Evolutionary conservation across 306 rosid species (phyloP).

Genomic region (Heteromeles arbutifolia): DNA sequence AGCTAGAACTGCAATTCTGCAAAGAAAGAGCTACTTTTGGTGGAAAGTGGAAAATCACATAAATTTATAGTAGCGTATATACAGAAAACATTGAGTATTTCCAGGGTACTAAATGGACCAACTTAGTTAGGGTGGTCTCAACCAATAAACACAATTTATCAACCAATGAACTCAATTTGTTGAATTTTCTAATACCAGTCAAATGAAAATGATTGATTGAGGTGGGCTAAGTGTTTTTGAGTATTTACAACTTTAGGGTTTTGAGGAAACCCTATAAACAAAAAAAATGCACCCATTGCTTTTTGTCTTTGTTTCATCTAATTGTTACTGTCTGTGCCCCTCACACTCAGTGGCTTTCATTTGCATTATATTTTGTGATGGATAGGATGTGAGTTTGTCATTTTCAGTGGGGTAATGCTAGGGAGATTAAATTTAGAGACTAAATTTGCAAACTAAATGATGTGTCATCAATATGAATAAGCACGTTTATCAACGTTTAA

Average conservation of each 20-base stretch:
- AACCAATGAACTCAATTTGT: conserved; percentile 3
- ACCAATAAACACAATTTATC: conserved; percentile 6
- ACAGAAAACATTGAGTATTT: background rate
- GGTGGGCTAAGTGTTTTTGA: conserved; percentile 18
- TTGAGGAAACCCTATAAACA: background rate
- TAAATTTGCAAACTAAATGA: no score
- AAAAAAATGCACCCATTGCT: background rate
- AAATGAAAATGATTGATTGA: conserved; percentile 30
- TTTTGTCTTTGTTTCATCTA: conserved; percentile 34
- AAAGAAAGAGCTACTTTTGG: conserved; percentile 11
- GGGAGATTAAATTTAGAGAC: no score
- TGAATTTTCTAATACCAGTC: conserved; percentile 12
- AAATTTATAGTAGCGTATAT: conserved; percentile 14
- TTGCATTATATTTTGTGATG: conserved; percentile 16
- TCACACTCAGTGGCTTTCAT: conserved; percentile 35
- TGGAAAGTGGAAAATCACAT: conserved; percentile 1
- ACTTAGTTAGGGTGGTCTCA: conserved; percentile 12
- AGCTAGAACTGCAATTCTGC: background rate
- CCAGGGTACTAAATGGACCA: conserved; percentile 19
- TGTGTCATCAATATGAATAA: no score
- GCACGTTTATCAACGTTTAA: no score
- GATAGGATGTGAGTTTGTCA: conserved; percentile 19
- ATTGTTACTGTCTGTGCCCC: conserved; percentile 39
- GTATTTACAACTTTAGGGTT: background rate
- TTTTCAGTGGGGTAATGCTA: background rate